phyloP scores from a whole-genome alignment of 306 rosid genomes.

The Dicorynia guianensis region DNA sequence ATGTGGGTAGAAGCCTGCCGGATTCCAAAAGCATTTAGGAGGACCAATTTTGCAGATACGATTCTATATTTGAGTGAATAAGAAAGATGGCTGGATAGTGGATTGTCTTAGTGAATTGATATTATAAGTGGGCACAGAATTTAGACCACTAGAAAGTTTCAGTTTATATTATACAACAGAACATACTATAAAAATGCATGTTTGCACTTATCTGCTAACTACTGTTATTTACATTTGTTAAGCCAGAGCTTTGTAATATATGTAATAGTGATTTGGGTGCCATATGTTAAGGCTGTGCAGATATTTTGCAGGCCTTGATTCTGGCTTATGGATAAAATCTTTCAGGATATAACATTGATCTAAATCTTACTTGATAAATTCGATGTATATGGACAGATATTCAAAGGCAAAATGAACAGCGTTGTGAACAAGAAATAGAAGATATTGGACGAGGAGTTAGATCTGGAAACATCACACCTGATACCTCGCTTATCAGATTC shows the following conservation, averaged over 20 bases:
- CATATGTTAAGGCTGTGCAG: constrained; percentile 8
- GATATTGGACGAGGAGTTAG: constrained; percentile 74
- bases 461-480: constrained; percentile 76
- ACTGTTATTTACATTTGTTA: constrained; percentile 12
- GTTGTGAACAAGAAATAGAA: constrained; percentile 91
- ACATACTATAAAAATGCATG: too few relatives aligned
- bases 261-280: constrained; percentile 13
- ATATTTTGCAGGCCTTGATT: neutral
- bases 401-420: constrained; percentile 85
- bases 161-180: neutral
- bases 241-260: neutral
- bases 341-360: too few relatives aligned
- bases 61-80: neutral
- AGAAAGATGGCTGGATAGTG: neutral
- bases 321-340: neutral
- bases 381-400: constrained; percentile 61
- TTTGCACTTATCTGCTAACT: neutral
- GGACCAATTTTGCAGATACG: constrained; percentile 15
- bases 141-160: neutral
- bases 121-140: neutral
- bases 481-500: constrained; percentile 70
- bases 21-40: neutral
- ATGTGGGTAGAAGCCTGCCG: neutral
- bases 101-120: constrained; percentile 4
- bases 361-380: too few relatives aligned